Conservation (phyloP, 176 grass and related monocot species). For the Aegilops tauschii region DNA sequence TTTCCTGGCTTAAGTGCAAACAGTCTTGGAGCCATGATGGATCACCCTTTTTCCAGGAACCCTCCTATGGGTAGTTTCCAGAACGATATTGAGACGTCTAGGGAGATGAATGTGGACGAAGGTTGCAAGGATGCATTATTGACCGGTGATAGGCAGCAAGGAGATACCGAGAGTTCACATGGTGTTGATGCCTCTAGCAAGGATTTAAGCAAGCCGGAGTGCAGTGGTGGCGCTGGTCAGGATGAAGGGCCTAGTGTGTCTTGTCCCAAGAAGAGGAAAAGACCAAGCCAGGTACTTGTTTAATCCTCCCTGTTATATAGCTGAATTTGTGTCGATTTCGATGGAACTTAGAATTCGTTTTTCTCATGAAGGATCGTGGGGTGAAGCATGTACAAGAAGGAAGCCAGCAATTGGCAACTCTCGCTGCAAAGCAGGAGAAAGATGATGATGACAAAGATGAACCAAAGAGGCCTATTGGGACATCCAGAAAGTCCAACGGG, state of each 20-base stretch:
- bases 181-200: slow-evolving; percentile 2
- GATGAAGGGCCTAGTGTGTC: slow-evolving; percentile 37
- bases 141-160: slow-evolving; percentile 8
- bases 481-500: slow-evolving; percentile 31
- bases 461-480: slow-evolving; percentile 19
- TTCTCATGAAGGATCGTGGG: slow-evolving; percentile 31
- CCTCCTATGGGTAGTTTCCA: slow-evolving; percentile 26
- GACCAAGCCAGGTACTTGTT: slow-evolving; percentile 45
- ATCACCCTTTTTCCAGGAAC: slow-evolving; percentile 19
- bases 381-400: slow-evolving; percentile 39
- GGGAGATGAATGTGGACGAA: slow-evolving; percentile 24
- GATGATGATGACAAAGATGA: slow-evolving; percentile 24
- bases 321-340: not conserved
- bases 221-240: slow-evolving; percentile 25
- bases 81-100: not conserved
- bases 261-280: slow-evolving; percentile 61
- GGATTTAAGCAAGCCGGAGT: slow-evolving; percentile 31
- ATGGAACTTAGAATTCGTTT: not conserved
- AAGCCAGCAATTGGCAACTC: slow-evolving; percentile 1
- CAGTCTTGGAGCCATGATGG: slow-evolving; percentile 35
- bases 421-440: slow-evolving; percentile 22
- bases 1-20: slow-evolving; percentile 42
- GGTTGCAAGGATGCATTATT: slow-evolving; percentile 6
- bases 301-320: not conserved
- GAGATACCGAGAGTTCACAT: not conserved